Conservation (phyloP, 2,329 filamentous ascomycete genomes). For the Nothopassalora personata region DNA sequence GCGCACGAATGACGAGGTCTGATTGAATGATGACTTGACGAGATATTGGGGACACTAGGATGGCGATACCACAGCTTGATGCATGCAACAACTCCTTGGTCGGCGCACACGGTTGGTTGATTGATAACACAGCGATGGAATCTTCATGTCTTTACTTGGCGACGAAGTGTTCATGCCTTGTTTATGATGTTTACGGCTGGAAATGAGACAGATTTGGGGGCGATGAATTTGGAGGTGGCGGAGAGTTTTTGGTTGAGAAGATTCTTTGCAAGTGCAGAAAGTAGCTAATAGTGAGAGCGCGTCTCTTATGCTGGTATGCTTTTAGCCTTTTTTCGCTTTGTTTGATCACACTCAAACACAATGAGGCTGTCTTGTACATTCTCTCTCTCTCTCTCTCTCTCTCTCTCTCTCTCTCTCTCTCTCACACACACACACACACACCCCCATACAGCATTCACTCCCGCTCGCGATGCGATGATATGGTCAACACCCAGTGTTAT, state of each 20-base stretch:
- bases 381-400: too few relatives aligned
- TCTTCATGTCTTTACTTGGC: slow-evolving; percentile 3
- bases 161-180: slow-evolving; percentile 1
- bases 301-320: neutral
- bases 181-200: neutral
- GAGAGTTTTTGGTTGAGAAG: neutral
- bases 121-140: neutral
- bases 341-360: neutral
- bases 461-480: too few relatives aligned
- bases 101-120: neutral
- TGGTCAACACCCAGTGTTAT: too few relatives aligned
- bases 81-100: neutral
- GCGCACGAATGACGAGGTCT: slow-evolving; percentile 3
- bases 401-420: too few relatives aligned
- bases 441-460: too few relatives aligned
- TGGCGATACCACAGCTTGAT: neutral
- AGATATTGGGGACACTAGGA: neutral
- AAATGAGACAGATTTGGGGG: neutral
- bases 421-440: too few relatives aligned
- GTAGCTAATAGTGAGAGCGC: neutral
- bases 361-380: neutral
- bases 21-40: slow-evolving; percentile 6
- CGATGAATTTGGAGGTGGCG: neutral
- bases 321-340: neutral
- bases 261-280: neutral